Evolutionary conservation across 2,329 filamentous ascomycete species (phyloP).

Genomic region (Neofusicoccum ribis): DNA sequence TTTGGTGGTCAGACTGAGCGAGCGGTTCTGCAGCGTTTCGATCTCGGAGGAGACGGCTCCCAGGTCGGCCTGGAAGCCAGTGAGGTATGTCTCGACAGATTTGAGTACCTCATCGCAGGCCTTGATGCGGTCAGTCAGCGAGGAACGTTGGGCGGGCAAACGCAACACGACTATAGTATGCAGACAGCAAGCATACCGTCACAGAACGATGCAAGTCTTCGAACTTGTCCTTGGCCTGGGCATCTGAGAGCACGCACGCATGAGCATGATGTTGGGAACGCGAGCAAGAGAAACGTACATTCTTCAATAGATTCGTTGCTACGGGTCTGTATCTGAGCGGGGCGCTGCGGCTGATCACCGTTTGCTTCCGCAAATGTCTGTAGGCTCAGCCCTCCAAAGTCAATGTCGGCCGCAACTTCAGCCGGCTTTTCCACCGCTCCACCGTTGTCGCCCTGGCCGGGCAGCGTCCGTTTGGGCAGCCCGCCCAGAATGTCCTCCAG

Average conservation of each 20-base stretch:
- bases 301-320: slow-evolving; percentile 67
- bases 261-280: slow-evolving; percentile 30
- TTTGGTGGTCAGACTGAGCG: slow-evolving; percentile 76
- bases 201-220: slow-evolving; percentile 91
- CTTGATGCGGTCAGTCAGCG: slow-evolving; percentile 18
- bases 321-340: slow-evolving; percentile 48
- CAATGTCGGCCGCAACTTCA: slow-evolving; percentile 64
- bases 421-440: slow-evolving; percentile 44
- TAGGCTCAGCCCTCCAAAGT: slow-evolving; percentile 77
- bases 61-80: slow-evolving; percentile 90
- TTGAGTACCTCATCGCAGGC: slow-evolving; percentile 91
- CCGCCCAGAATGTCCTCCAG: slow-evolving; percentile 61
- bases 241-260: slow-evolving; percentile 52
- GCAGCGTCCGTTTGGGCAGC: slow-evolving; percentile 27
- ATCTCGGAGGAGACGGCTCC: slow-evolving; percentile 93
- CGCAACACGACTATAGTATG: not conserved
- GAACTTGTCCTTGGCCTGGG: slow-evolving; percentile 79
- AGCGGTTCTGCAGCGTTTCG: slow-evolving; percentile 86
- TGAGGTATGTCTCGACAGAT: slow-evolving; percentile 89
- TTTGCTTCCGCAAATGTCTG: slow-evolving; percentile 62
- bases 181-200: slow-evolving; percentile 35
- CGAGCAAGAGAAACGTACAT: slow-evolving; percentile 56
- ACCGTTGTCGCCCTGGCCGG: slow-evolving; percentile 17
- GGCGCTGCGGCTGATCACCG: slow-evolving; percentile 32
- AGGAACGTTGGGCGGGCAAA: not conserved